Percentiles rank a stretch among this genome's conserved stretches.
Conservation (phyloP, 2,329 filamentous ascomycete genomes). For the Lachnellula arida region DNA sequence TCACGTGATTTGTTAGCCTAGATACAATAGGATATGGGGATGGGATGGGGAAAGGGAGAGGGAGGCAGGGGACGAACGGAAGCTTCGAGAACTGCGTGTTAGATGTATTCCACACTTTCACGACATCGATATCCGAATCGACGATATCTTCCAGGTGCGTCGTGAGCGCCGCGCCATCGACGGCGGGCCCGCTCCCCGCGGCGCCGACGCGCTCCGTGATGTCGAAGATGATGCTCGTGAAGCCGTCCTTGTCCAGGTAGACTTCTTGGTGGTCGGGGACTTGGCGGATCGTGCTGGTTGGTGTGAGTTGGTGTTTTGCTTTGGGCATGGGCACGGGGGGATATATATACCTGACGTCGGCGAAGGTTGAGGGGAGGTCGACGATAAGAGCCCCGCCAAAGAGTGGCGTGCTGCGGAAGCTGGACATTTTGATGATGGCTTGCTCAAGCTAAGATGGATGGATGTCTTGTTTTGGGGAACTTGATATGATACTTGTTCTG, state of each 20-base stretch:
- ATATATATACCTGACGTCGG: conserved; percentile 62
- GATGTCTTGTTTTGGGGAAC: not conserved
- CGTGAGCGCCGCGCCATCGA: conserved; percentile 65
- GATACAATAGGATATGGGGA: conserved; percentile 17
- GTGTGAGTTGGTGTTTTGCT: conserved; percentile 7
- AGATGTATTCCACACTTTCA: conserved; percentile 64
- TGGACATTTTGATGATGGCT: conserved; percentile 39
- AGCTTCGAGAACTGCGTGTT: conserved; percentile 54
- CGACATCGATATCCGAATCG: conserved; percentile 55
- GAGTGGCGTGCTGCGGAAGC: conserved; percentile 55
- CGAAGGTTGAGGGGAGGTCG: conserved; percentile 64
- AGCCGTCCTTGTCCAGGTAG: conserved; percentile 77
- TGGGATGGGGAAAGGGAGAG: not conserved
- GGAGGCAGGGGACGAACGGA: conserved; percentile 23
- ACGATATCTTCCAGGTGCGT: conserved; percentile 67
- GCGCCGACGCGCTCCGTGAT: conserved; percentile 75
- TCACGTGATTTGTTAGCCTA: conserved; percentile 7
- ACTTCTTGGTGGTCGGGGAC: conserved; percentile 89
- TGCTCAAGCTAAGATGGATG: not conserved
- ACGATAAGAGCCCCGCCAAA: conserved; percentile 69
- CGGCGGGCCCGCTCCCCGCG: conserved; percentile 49
- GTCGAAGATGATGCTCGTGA: conserved; percentile 85
- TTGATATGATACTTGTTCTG: too few relatives aligned
- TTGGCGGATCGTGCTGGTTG: conserved; percentile 61
- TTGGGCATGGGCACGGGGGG: conserved; percentile 7